Evolutionary conservation across 2,329 filamentous ascomycete species (phyloP).

Genomic region (Pseudocercospora pini-densiflorae): DNA sequence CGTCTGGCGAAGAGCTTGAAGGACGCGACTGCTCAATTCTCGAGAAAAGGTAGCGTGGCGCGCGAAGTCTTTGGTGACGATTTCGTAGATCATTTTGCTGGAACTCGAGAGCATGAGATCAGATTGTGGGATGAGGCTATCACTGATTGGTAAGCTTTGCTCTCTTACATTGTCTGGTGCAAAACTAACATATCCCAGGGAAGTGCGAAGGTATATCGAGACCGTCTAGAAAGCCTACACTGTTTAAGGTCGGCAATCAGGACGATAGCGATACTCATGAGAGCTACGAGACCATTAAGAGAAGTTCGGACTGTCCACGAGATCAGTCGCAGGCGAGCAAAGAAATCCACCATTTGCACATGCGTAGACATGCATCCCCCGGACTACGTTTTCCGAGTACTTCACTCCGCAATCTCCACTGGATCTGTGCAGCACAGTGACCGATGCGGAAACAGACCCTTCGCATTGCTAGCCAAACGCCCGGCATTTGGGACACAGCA

Average conservation of each 20-base stretch:
- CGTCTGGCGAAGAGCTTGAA: slow-evolving; percentile 82
- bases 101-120: slow-evolving; percentile 89
- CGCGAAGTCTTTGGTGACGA: slow-evolving; percentile 91
- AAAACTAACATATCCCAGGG: slow-evolving; percentile 35
- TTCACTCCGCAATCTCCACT: neutral
- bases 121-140: slow-evolving; percentile 93
- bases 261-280: neutral
- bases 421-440: neutral
- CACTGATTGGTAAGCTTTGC: slow-evolving; percentile 81
- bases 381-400: slow-evolving; percentile 1
- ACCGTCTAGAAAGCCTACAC: slow-evolving; percentile 35
- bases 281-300: neutral
- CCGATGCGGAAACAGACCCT: neutral
- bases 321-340: neutral
- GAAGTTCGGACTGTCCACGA: neutral
- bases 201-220: slow-evolving; percentile 46
- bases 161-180: neutral
- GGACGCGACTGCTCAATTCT: slow-evolving; percentile 82
- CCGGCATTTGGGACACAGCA: neutral
- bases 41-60: slow-evolving; percentile 79
- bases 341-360: neutral
- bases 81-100: slow-evolving; percentile 95
- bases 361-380: neutral
- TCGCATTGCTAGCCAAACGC: neutral
- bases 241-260: neutral